Evolutionary conservation across 129 eudicot species (phyloP).

Genomic region (Glebionis coronaria): DNA sequence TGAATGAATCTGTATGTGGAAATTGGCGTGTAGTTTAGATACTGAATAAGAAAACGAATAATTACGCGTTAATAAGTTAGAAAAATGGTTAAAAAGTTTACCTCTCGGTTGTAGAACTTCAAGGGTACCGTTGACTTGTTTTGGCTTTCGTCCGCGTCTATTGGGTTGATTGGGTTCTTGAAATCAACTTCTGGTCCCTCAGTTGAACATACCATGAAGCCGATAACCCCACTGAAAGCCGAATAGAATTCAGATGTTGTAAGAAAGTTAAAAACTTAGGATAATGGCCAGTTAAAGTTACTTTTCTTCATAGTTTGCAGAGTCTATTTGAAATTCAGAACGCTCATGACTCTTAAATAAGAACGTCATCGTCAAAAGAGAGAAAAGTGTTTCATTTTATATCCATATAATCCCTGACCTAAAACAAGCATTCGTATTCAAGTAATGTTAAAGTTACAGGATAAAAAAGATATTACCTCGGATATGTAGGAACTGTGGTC

Average conservation of each 20-base stretch:
- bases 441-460: background rate
- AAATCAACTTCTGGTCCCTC: slow-evolving; percentile 94
- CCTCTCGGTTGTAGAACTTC: slow-evolving; percentile 94
- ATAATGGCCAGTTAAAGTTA: background rate
- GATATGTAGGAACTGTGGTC: slow-evolving; percentile 96
- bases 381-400: too few relatives aligned
- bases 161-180: slow-evolving; percentile 80
- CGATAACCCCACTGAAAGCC: slow-evolving; percentile 82
- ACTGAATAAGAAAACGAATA: background rate
- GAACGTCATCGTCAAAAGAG: too few relatives aligned
- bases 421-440: too few relatives aligned
- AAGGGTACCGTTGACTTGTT: slow-evolving; percentile 46
- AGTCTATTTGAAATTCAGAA: too few relatives aligned
- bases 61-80: background rate
- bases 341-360: too few relatives aligned
- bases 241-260: slow-evolving; percentile 7
- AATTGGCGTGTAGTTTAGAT: background rate
- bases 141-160: slow-evolving; percentile 55
- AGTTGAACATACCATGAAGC: slow-evolving; percentile 95
- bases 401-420: too few relatives aligned
- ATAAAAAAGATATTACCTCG: slow-evolving; percentile 44
- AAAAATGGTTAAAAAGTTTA: slow-evolving; percentile 11
- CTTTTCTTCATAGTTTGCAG: too few relatives aligned
- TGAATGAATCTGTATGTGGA: slow-evolving; percentile 65
- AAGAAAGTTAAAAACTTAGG: background rate